Conservation (phyloP, 225 moss, liverwort and hornwort genomes). For the Physcomitrellopsis africana region DNA sequence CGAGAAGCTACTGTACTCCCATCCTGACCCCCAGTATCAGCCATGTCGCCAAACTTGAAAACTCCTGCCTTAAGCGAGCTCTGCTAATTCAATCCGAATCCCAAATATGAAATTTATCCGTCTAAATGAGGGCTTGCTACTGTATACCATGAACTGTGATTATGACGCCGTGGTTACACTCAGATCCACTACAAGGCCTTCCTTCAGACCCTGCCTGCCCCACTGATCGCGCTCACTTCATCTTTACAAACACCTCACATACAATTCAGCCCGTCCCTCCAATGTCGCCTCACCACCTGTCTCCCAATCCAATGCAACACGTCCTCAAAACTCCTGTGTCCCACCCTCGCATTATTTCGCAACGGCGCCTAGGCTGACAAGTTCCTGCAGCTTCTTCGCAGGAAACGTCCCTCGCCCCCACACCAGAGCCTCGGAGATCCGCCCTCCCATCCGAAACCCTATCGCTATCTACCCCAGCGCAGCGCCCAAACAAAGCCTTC, state of each 20-base stretch:
- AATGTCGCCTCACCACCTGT: neutral
- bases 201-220: neutral
- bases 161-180: neutral
- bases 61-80: conserved; percentile 10
- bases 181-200: neutral
- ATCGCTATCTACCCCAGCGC: neutral
- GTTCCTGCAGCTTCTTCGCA: conserved; percentile 22
- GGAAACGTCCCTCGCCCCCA: neutral
- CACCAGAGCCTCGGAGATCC: neutral
- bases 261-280: neutral
- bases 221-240: neutral
- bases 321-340: conserved; percentile 20
- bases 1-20: conserved; percentile 56
- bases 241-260: neutral
- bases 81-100: conserved; percentile 12
- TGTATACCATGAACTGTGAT: conserved; percentile 3
- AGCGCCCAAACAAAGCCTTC: neutral
- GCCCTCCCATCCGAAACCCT: neutral
- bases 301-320: neutral
- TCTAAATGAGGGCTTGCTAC: conserved; percentile 4
- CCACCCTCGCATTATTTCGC: conserved; percentile 25
- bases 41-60: conserved; percentile 51
- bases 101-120: neutral
- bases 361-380: neutral
- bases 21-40: conserved; percentile 66